These are phyloP conservation scores for Gremmenia infestans DNA, from an alignment of 2,329 filamentous ascomycete genomes.

Conservation along the genomic window DNA sequence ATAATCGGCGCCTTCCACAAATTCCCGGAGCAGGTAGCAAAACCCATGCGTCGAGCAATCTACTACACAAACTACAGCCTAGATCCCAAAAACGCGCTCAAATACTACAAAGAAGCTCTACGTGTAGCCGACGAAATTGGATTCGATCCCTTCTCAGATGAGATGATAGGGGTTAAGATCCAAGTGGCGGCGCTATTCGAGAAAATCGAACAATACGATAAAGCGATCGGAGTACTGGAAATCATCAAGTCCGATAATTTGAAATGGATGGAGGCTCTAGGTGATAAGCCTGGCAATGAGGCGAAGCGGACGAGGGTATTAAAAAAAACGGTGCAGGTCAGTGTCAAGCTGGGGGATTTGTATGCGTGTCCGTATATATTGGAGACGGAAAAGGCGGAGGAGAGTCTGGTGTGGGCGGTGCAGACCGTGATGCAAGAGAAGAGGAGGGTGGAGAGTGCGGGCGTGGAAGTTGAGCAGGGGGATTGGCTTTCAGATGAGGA, in stretches of 20 bases:
- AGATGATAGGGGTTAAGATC: slow-evolving; percentile 84
- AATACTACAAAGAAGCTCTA: slow-evolving; percentile 78
- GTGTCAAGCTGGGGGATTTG: slow-evolving; percentile 78
- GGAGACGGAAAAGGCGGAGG: slow-evolving; percentile 68
- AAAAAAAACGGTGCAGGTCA: slow-evolving; percentile 68
- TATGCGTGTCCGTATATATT: slow-evolving; percentile 74
- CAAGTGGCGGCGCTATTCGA: slow-evolving; percentile 77
- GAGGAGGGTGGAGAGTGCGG: slow-evolving; percentile 49
- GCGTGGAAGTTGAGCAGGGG: slow-evolving; percentile 64
- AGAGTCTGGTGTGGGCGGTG: slow-evolving; percentile 73
- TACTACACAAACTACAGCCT: slow-evolving; percentile 78
- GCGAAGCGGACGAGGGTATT: slow-evolving; percentile 60
- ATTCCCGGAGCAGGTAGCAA: slow-evolving; percentile 66
- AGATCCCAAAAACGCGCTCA: slow-evolving; percentile 71
- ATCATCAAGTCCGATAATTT: slow-evolving; percentile 66
- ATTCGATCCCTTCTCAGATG: slow-evolving; percentile 85
- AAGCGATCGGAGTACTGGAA: slow-evolving; percentile 73
- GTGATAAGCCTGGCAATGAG: slow-evolving; percentile 41
- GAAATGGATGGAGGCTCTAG: slow-evolving; percentile 54
- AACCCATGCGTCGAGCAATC: slow-evolving; percentile 74
- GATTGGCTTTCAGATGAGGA: slow-evolving; percentile 67
- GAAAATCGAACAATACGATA: slow-evolving; percentile 63
- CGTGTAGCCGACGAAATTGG: slow-evolving; percentile 65
- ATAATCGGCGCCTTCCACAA: slow-evolving; percentile 43
- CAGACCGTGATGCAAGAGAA: slow-evolving; percentile 74